Evolutionary conservation across 768 basidiomycete species (phyloP).

Genomic region (Lactarius hatsudake): DNA sequence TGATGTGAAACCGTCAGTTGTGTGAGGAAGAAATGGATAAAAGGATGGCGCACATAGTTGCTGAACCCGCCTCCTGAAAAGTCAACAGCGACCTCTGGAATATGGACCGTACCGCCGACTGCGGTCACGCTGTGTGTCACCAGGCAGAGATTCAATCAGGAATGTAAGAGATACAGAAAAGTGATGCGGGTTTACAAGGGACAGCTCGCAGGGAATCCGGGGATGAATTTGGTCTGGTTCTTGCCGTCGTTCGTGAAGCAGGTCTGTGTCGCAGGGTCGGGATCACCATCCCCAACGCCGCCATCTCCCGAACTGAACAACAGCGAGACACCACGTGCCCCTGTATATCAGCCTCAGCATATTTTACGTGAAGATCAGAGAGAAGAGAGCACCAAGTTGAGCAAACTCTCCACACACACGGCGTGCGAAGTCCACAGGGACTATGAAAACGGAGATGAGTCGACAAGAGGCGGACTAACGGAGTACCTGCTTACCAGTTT

Average conservation of each 20-base stretch:
- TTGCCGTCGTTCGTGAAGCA: constrained; percentile 60
- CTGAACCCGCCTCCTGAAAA: constrained; percentile 79
- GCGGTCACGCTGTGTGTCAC: constrained; percentile 52
- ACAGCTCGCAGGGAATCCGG: constrained; percentile 58
- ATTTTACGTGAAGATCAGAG: not conserved
- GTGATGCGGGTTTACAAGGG: constrained; percentile 33
- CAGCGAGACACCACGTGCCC: constrained; percentile 64
- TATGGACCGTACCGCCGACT: constrained; percentile 59
- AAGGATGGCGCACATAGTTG: constrained; percentile 49
- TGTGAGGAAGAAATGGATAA: not conserved
- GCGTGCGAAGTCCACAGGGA: constrained; percentile 55
- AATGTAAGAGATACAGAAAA: not conserved
- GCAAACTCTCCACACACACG: constrained; percentile 61
- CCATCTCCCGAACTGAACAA: constrained; percentile 64
- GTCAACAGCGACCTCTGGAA: constrained; percentile 57
- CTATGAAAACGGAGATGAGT: constrained; percentile 33
- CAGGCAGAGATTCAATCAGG: not conserved
- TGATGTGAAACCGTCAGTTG: constrained; percentile 26
- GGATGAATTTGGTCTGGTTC: constrained; percentile 51
- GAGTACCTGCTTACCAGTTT: constrained; percentile 45
- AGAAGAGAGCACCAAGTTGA: constrained; percentile 46
- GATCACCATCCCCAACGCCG: constrained; percentile 64
- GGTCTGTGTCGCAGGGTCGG: constrained; percentile 49
- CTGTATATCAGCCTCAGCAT: constrained; percentile 32
- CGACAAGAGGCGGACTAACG: constrained; percentile 32